Percentiles rank a stretch among this genome's conserved stretches.
phyloP scores from a whole-genome alignment of 2,329 filamentous ascomycete species.

The Ophiostoma ulmi region DNA sequence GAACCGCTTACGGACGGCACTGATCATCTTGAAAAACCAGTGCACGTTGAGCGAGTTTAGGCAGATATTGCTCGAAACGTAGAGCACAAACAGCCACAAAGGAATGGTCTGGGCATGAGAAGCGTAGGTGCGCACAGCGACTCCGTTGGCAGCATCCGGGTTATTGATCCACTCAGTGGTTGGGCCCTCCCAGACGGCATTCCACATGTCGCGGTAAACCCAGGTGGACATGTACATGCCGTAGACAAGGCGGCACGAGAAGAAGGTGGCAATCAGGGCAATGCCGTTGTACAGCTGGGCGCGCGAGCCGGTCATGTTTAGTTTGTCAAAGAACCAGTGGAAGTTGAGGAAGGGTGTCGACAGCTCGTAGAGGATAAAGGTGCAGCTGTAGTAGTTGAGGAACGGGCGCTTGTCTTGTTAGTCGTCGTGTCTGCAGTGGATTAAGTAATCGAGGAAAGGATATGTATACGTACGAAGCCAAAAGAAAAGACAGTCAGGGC shows the following conservation, averaged over 20 bases:
- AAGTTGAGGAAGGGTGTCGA: constrained; percentile 81
- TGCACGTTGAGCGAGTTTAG: constrained; percentile 75
- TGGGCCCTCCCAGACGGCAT: constrained; percentile 46
- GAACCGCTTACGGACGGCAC: constrained; percentile 71
- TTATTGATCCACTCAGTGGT: constrained; percentile 29
- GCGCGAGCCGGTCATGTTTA: constrained; percentile 69
- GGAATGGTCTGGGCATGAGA: constrained; percentile 52
- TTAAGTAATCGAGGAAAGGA: not conserved
- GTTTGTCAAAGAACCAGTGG: constrained; percentile 89
- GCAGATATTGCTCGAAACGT: constrained; percentile 64
- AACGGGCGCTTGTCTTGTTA: constrained; percentile 65
- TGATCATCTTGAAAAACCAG: constrained; percentile 86
- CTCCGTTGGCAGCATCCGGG: constrained; percentile 31
- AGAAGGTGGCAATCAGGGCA: constrained; percentile 66
- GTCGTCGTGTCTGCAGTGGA: not conserved
- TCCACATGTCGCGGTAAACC: constrained; percentile 66
- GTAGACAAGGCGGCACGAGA: constrained; percentile 70
- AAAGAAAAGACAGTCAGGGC: constrained; percentile 70
- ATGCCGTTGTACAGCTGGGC: constrained; percentile 75
- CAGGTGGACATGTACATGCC: constrained; percentile 66
- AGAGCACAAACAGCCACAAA: constrained; percentile 62
- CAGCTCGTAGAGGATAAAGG: constrained; percentile 83
- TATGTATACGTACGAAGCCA: constrained; percentile 49
- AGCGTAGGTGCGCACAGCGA: constrained; percentile 46
- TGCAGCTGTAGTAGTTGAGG: constrained; percentile 73